These are phyloP conservation scores for Dipteronia dyeriana DNA, from an alignment of 345 rosid genomes.

Conservation along the genomic window DNA sequence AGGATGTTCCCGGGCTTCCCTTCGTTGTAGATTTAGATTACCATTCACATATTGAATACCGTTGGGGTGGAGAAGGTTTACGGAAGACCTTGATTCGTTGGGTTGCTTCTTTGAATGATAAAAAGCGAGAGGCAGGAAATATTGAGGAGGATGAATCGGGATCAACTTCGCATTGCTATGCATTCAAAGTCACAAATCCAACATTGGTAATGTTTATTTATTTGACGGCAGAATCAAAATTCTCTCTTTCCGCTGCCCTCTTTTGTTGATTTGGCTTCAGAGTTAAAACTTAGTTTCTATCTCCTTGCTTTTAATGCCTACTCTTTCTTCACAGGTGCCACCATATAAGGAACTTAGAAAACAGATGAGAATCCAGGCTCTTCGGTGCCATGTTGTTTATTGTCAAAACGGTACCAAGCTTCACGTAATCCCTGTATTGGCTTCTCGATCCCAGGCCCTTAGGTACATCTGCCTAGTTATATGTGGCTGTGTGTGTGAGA, in stretches of 20 bases:
- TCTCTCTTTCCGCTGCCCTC: no score
- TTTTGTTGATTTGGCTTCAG: no score
- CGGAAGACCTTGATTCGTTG: slow-evolving; percentile 71
- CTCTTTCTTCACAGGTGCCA: slow-evolving; percentile 46
- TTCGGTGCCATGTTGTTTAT: slow-evolving; percentile 65
- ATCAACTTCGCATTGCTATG: slow-evolving; percentile 56
- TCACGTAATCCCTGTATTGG: slow-evolving; percentile 70
- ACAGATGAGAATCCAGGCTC: slow-evolving; percentile 68
- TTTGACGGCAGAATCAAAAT: neutral
- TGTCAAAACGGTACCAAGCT: slow-evolving; percentile 64
- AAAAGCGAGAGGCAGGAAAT: slow-evolving; percentile 40
- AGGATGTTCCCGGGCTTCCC: slow-evolving; percentile 45
- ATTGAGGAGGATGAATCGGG: slow-evolving; percentile 49
- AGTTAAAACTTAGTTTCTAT: neutral
- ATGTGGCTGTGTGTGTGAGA: no score
- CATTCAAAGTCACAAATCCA: slow-evolving; percentile 55
- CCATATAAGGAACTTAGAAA: slow-evolving; percentile 67
- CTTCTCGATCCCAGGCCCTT: slow-evolving; percentile 82
- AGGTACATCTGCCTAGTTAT: slow-evolving; percentile 38
- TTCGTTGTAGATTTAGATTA: slow-evolving; percentile 65
- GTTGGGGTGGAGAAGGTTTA: slow-evolving; percentile 81
- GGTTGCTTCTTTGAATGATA: slow-evolving; percentile 53
- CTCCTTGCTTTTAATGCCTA: neutral
- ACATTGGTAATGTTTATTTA: slow-evolving; percentile 32
- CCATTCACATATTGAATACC: slow-evolving; percentile 73